A percentile compares a stretch with the other conserved stretches of the same genome.
Conservation (phyloP, 495 filamentous ascomycete species). For the Penicillium robsamsonii region DNA sequence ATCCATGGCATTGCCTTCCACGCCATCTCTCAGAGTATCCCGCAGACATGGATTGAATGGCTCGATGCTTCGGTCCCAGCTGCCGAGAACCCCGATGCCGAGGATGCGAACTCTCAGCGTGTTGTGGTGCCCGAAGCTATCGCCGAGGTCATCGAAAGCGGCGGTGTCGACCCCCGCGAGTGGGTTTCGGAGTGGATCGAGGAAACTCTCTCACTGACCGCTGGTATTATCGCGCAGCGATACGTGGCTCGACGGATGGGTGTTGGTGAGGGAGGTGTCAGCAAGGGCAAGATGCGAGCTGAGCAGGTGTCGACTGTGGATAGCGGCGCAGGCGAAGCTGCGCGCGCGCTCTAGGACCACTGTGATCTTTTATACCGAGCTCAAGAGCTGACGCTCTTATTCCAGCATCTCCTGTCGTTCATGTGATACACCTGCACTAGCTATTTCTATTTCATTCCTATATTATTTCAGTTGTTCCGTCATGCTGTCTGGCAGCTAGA, state of each 20-base stretch:
- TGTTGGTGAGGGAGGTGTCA: conserved; percentile 73
- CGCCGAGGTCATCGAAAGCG: conserved; percentile 77
- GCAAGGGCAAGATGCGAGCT: conserved; percentile 74
- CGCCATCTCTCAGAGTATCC: conserved; percentile 80
- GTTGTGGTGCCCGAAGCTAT: conserved; percentile 75
- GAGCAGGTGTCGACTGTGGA: conserved; percentile 67
- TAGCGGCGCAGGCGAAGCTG: conserved; percentile 78
- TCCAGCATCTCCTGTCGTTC: conserved; percentile 8
- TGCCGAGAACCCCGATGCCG: conserved; percentile 38
- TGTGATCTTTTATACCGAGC: conserved; percentile 7
- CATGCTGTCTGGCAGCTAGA: not conserved
- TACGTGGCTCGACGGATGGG: conserved; percentile 96
- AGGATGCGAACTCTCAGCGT: conserved; percentile 35
- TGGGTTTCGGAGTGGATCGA: conserved; percentile 98
- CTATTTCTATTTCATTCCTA: conserved; percentile 4
- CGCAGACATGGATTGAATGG: conserved; percentile 86
- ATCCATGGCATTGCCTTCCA: conserved; percentile 87
- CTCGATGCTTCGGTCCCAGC: conserved; percentile 70
- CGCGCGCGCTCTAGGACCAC: conserved; percentile 57
- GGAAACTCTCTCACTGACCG: conserved; percentile 73
- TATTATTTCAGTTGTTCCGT: not conserved
- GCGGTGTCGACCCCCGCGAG: conserved; percentile 91
- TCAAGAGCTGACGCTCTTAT: conserved; percentile 10
- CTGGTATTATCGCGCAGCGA: conserved; percentile 88
- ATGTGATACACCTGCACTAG: conserved; percentile 25